Base-by-base conservation (phyloP, 2,329 filamentous ascomycete species). In the Teratosphaeria pseudoeucalypti region DNA sequence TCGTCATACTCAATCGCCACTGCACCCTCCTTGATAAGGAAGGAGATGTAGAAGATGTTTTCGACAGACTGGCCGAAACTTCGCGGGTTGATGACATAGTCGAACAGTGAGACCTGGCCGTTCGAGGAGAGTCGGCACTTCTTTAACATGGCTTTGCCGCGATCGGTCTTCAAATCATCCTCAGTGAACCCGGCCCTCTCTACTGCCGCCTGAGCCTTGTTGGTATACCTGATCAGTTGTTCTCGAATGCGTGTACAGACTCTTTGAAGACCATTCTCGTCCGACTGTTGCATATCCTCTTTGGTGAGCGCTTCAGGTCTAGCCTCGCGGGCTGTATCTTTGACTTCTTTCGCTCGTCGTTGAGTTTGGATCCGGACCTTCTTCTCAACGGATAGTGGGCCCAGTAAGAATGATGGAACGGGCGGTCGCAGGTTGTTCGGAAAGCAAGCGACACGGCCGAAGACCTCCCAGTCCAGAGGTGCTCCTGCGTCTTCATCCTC, bases 21-120 rank as follows among this genome's bases (percentile, higher is more conserved):
- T 61, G 82, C 84, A 11, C 91, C 91, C 74, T 99, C 94, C 60
- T 89, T 85, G 61, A 97, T 90, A 62, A 99, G 77, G 70, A 99
- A 99, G 71, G 90, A 95, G 66, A 96, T 84, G 72, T 97, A 97
- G 74, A 99, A 99, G 67, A 99, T 79, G 68, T 99, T 99, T 72
- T 99, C 94, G 6, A 99, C 86, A 0, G 91, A 96, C 74, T 99
- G 94, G 0, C 90, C 90, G 68, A 97, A 99, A 0, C 90, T 95
- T 47, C 78, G 78, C 0, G 94, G 94, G 67, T 99, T 96, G 64
- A 97, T 82, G 49, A 91, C 89, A 66, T 96, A 97, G 57, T 88
- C 85, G 72, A 96, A 87, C 12, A 96, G 75, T 56, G 89, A 85
- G 3, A 96, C 82, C 16, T 89, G 89, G 1, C 85, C 86, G 2